Evolutionary conservation across 805 yeast species (phyloP).

Genomic region (Clavispora carvajalis): DNA sequence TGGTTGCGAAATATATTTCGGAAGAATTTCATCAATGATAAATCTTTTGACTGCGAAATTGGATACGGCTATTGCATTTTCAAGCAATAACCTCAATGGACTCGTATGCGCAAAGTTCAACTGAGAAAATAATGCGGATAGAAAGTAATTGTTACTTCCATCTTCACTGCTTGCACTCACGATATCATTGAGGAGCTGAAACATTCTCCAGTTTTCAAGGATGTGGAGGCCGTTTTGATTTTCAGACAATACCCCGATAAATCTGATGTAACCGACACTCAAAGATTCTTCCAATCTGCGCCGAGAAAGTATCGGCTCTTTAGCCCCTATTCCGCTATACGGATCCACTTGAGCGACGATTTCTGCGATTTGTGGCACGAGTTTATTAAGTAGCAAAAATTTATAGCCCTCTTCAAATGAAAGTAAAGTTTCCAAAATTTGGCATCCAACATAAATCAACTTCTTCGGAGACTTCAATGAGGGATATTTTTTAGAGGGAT

Average conservation of each 20-base stretch:
- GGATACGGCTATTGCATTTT: conserved; percentile 57
- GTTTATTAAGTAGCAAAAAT: conserved; percentile 65
- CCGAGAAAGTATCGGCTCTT: conserved; percentile 69
- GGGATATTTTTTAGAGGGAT: conserved; percentile 8
- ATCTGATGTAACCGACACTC: conserved; percentile 70
- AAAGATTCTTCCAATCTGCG: conserved; percentile 57
- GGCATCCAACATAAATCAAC: conserved; percentile 71
- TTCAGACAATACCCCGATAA: conserved; percentile 68
- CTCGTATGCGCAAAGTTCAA: conserved; percentile 57
- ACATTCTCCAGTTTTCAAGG: conserved; percentile 78
- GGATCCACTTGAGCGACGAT: conserved; percentile 83
- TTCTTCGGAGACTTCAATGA: conserved; percentile 43
- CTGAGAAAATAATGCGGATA: conserved; percentile 52
- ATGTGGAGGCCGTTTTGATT: conserved; percentile 59
- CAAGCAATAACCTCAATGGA: conserved; percentile 63
- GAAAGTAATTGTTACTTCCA: conserved; percentile 42
- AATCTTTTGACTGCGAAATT: conserved; percentile 46
- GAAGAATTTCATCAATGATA: conserved; percentile 51
- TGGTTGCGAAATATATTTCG: conserved; percentile 31
- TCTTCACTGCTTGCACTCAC: conserved; percentile 39
- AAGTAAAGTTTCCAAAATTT: conserved; percentile 61
- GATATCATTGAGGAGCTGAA: conserved; percentile 73
- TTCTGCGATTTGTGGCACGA: conserved; percentile 84
- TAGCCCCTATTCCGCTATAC: conserved; percentile 63
- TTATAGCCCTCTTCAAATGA: conserved; percentile 60